Evolutionary conservation across 139 green algal genomes (phyloP), one percentile per base, ranked within the genome.

Genomic region (Pedinophyceae sp.): DNA sequence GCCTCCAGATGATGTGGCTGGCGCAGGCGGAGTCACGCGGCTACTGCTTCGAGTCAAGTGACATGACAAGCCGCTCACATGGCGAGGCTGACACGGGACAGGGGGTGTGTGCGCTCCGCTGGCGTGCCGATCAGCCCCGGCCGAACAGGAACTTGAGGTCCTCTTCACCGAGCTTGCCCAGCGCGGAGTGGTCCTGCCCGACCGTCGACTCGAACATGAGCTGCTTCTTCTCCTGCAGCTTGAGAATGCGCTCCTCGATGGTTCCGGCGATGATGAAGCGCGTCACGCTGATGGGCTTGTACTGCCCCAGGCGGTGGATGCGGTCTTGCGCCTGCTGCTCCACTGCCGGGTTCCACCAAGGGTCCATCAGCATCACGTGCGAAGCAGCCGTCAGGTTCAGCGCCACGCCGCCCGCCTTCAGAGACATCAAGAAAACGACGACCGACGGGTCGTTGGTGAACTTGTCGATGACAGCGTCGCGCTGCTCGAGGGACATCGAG

Each of bases 231-330:
- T 89, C 68, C 55, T 76, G 85, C 57, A 95, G 70, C 74, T 93
- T 91, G 15, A 95, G 61, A 57, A 95, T 94, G 59, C 87, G 73
- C 75, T 95, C 87, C 77, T 95, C 87, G 27, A 94, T 89, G 50
- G 76, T 88, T 55, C 78, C 78, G 3, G 50, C 72, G 27, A 94
- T 89, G 50, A 95, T 58, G 50, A 95, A 90, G 43, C 84, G 81
- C 30, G 75, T 70, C 18, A 80, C 74, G 2, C 56, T 61, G 52
- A 94, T 88, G 30, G 85, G 81, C 70, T 89, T 91, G 75, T 79
- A 86, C 72, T 89, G 76, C 3, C 75, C 81, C 57, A 90, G 66
- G 2, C 81, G 58, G 62, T 84, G 76, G 64, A 79, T 78, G 38
- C 76, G 58, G 57, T 81, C 72, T 13, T 43, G 34, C 16, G 69